Base-by-base conservation (phyloP, 1,284 basidiomycete species). In the Ceratobasidium papillatum region DNA sequence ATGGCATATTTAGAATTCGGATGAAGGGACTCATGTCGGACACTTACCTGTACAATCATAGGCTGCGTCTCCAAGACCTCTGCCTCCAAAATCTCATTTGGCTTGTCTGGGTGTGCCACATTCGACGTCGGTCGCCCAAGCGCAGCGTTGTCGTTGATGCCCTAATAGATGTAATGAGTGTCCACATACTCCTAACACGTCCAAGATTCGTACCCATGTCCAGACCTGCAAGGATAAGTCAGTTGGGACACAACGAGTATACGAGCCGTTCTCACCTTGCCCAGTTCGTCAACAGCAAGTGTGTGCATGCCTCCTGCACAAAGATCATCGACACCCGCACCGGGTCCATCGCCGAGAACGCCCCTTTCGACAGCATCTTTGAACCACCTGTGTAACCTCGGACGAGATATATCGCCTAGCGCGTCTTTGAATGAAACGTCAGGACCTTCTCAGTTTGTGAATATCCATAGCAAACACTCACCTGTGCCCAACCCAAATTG, bases 81-180 rank as follows among this genome's bases (percentile, higher is more conserved):
- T n/a, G 89, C 83, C 76, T 91, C 90, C 73, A 93, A 82, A 75
- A 86, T 86, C 59, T 86, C 80, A 11, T 83, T 87, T 7, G 88
- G 86, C 64, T 90, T 87, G 30, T 88, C 84, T 58, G 90, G 89
- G 80, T 94, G 89, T 9, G 90, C 87, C 47, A 93, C 86, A 74
- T 91, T 87, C 66, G 86, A 84, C 1, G 94, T 96, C 75, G 88
- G 82, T 75, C 95, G 89, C n/a, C 96, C 96, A 32, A 98, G 87
- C 49, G 94, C 93, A 68, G 94, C 95, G 79, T 95, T 92, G 81
- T 98, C 96, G 81, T 98, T 98, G 77, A 94, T 61, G 19, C 66
- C 66, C 66, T 58, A 47, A 17, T 34, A 49, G 17, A 36, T 9
- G 14, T 25, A 54, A 72, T 71, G 22, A 30, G 47, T 54, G 41